Base-by-base conservation (phyloP, 768 basidiomycete genomes). In the Tubosaeta sp. region DNA sequence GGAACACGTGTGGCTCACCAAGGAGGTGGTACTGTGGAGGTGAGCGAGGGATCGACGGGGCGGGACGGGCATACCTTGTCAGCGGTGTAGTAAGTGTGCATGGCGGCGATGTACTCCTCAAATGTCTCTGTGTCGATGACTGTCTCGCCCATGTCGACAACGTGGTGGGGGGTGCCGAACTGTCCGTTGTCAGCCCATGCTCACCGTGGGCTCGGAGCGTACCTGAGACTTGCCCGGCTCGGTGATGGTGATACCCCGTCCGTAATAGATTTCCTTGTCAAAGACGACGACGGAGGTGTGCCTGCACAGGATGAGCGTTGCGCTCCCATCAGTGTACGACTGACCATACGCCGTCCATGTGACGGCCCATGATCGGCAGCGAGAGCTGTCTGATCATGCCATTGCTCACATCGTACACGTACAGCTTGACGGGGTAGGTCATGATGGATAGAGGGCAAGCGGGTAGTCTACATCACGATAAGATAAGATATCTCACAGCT, bases 331-430 rank as follows among this genome's bases (percentile, higher is more conserved):
- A 27, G 57, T 6, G 31, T 25, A 19, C 12, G 6, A 68, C 78
- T 57, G 48, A 90, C 94, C 94, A 98, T 46, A 98, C 83, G 0
- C 94, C 94, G 55, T 96, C 90, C 47, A 96, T 91, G 67, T 94
- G 91, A 46, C 82, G 80, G 5, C 94, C 94, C 0, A 87, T 88
- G 35, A 96, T 75, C 67, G 87, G 86, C 42, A 76, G 71, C 7
- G 92, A 94, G 31, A 96, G 71, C 54, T 83, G 79, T 48, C 78
- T 76, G 6, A 92, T 94, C 60, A 95, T 75, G 38, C 94, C 94
- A 62, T 86, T 83, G 69, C 85, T 93, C 47, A 95, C 82, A 62
- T 96, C 94, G 68, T 96, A 96, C 1, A 95, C 82, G 63, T 94
- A 93, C 22, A 96, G 78, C 58, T 90, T 74, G 16, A 96, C 92